Percentiles rank a stretch among this genome's conserved stretches.
These are phyloP conservation scores for Solanum chaucha DNA, from an alignment of 257 asterid species.

Conservation along the genomic window DNA sequence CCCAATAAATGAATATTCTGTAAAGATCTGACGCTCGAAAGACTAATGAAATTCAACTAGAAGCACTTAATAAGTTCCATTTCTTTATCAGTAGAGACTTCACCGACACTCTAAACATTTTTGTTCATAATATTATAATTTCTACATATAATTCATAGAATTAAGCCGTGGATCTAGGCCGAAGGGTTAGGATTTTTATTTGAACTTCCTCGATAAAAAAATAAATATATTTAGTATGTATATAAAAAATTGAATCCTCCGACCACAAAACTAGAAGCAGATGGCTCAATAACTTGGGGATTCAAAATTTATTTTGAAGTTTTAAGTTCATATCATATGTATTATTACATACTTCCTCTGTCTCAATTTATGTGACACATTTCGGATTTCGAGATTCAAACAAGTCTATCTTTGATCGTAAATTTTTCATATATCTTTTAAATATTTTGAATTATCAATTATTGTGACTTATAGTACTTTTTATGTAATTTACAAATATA, in stretches of 20 bases:
- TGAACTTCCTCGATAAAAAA: background rate
- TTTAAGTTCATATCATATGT: background rate
- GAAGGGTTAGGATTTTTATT: too few relatives aligned
- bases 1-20: background rate
- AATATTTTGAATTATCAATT: too few relatives aligned
- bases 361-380: too few relatives aligned
- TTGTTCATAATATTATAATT: background rate
- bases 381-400: too few relatives aligned
- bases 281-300: background rate
- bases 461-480: too few relatives aligned
- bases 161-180: background rate
- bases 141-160: background rate
- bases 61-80: background rate
- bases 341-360: too few relatives aligned
- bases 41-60: background rate
- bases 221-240: background rate
- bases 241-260: background rate
- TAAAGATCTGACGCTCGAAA: background rate
- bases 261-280: background rate
- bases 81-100: background rate
- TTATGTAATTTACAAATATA: too few relatives aligned
- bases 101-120: background rate
- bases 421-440: too few relatives aligned
- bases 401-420: too few relatives aligned
- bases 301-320: too few relatives aligned